phyloP scores from a whole-genome alignment of 441 rosid genomes.

The Manihot esculenta region DNA sequence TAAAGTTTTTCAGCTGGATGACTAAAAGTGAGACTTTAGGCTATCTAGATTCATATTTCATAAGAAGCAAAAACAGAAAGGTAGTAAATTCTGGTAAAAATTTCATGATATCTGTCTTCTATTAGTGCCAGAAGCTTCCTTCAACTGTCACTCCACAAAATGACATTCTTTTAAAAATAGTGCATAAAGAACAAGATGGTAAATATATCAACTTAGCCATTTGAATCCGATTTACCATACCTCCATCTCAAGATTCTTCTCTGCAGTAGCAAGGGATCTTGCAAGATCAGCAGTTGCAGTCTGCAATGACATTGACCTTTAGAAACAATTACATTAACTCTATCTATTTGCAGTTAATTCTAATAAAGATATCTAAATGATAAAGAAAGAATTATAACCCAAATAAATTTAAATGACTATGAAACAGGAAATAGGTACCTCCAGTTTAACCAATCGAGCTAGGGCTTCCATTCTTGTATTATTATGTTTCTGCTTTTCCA shows the following conservation, averaged over 20 bases:
- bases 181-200: slow-evolving; percentile 9
- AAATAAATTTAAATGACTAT: slow-evolving; percentile 21
- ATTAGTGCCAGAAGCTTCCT: background rate
- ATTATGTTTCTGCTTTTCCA: slow-evolving; percentile 93
- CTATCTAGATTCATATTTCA: background rate
- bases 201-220: slow-evolving; percentile 13
- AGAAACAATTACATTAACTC: slow-evolving; percentile 26
- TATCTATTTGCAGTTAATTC: slow-evolving; percentile 9
- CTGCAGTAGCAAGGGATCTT: slow-evolving; percentile 71
- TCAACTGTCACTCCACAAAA: slow-evolving; percentile 2
- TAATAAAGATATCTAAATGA: background rate
- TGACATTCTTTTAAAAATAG: slow-evolving; percentile 9
- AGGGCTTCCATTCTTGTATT: slow-evolving; percentile 94
- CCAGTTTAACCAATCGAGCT: slow-evolving; percentile 68
- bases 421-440: slow-evolving; percentile 50
- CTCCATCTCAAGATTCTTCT: slow-evolving; percentile 87
- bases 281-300: slow-evolving; percentile 89
- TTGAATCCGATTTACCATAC: slow-evolving; percentile 40
- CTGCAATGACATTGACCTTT: slow-evolving; percentile 53
- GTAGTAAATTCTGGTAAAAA: background rate
- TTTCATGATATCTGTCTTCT: background rate
- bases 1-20: background rate
- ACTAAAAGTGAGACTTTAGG: background rate
- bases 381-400: slow-evolving; percentile 2
- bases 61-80: background rate